These are phyloP conservation scores for Mucuna pruriens DNA, from an alignment of 306 rosid species.

Conservation along the genomic window DNA sequence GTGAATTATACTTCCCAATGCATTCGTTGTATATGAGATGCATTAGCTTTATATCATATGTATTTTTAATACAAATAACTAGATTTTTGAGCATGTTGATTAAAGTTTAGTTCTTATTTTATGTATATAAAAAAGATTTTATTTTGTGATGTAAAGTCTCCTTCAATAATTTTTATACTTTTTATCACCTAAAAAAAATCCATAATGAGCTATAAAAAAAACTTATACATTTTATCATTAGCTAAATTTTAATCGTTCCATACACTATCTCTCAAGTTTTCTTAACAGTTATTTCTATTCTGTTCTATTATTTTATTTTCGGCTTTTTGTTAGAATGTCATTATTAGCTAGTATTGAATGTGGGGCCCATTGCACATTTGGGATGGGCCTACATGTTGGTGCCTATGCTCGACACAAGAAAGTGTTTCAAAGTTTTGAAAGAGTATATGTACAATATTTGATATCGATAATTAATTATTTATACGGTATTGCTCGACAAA, in stretches of 20 bases:
- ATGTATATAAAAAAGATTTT: background rate
- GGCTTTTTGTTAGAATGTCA: slow-evolving; percentile 56
- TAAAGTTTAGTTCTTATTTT: too few relatives aligned
- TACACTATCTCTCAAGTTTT: background rate
- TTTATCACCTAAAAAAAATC: background rate
- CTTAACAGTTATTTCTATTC: background rate
- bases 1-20: too few relatives aligned
- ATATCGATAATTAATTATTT: slow-evolving; percentile 32
- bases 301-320: background rate
- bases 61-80: too few relatives aligned
- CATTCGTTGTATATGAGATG: too few relatives aligned
- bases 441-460: slow-evolving; percentile 35
- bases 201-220: background rate
- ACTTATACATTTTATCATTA: background rate
- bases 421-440: slow-evolving; percentile 45
- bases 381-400: slow-evolving; percentile 71
- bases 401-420: slow-evolving; percentile 54
- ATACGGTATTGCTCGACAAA: slow-evolving; percentile 63
- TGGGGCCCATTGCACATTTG: slow-evolving; percentile 55
- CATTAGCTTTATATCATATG: too few relatives aligned
- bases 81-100: too few relatives aligned
- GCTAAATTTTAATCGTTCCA: background rate
- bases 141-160: background rate
- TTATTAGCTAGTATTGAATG: slow-evolving; percentile 49
- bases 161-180: background rate